Evolutionary conservation across 176 grass and related monocot species (phyloP).

Genomic region (Eleusine indica): DNA sequence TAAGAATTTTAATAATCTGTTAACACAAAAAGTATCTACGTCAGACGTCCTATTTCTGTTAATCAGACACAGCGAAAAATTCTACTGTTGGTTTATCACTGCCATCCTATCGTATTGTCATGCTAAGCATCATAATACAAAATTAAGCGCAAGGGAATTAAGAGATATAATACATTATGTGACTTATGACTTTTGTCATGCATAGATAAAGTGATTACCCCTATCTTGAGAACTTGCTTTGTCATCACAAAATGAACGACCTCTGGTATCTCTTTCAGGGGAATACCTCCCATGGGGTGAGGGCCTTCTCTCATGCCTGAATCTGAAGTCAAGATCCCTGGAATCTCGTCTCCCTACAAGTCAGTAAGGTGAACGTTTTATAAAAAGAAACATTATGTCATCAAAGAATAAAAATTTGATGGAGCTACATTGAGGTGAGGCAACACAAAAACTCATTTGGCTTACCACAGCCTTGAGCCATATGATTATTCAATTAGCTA

Average conservation of each 20-base stretch:
- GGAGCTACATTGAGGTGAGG: conserved; percentile 34
- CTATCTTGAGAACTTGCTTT: conserved; percentile 63
- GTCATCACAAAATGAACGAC: conserved; percentile 49
- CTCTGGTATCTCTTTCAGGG: conserved; percentile 66
- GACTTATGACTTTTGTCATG: background rate
- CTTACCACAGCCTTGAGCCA: conserved; percentile 75
- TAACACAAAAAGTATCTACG: too few relatives aligned
- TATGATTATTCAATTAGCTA: conserved; percentile 63
- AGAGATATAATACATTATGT: conserved; percentile 1
- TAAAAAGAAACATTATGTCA: conserved; percentile 21
- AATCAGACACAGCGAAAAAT: too few relatives aligned
- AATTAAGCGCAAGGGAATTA: background rate
- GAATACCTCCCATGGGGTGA: conserved; percentile 70
- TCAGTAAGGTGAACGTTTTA: conserved; percentile 15
- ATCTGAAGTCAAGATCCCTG: conserved; percentile 70
- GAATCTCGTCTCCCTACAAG: conserved; percentile 61
- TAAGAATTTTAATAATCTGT: too few relatives aligned
- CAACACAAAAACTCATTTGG: conserved; percentile 58
- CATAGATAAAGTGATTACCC: conserved; percentile 47
- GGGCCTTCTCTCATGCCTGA: conserved; percentile 70
- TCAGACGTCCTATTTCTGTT: too few relatives aligned
- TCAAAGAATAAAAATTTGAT: conserved; percentile 15
- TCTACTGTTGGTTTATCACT: too few relatives aligned
- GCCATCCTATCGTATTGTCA: too few relatives aligned
- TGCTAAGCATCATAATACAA: background rate